These are phyloP conservation scores for Isabelozyma heimii DNA, from an alignment of 805 yeast species.

Conservation along the genomic window DNA sequence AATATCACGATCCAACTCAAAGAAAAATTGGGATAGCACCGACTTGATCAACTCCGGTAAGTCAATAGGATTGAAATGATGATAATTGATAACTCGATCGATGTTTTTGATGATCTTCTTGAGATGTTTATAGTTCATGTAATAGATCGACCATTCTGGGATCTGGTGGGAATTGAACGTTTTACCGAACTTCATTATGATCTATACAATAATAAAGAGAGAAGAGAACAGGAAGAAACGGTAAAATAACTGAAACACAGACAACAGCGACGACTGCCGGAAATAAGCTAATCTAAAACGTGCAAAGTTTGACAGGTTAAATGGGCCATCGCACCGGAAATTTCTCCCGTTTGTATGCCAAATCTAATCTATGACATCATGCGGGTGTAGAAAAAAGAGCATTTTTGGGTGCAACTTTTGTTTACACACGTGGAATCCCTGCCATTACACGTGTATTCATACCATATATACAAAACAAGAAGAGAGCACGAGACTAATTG, in stretches of 20 bases:
- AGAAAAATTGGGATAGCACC: constrained; percentile 66
- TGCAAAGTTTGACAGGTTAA: not conserved
- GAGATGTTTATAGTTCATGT: constrained; percentile 81
- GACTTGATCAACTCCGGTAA: constrained; percentile 37
- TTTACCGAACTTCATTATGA: constrained; percentile 74
- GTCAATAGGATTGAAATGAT: constrained; percentile 17
- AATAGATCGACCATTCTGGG: constrained; percentile 86
- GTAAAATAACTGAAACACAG: not conserved
- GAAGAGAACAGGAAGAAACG: not conserved
- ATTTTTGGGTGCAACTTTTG: not conserved
- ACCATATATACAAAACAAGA: not conserved
- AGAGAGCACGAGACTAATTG: no score
- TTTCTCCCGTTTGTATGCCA: not conserved
- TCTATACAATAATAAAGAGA: not conserved
- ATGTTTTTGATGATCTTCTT: constrained; percentile 77
- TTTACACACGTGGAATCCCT: not conserved
- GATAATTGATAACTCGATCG: constrained; percentile 38
- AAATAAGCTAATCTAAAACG: not conserved
- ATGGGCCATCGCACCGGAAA: not conserved
- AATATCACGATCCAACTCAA: constrained; percentile 73
- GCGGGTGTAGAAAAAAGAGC: not conserved
- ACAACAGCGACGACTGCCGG: not conserved
- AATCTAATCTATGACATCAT: not conserved
- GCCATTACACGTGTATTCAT: not conserved
- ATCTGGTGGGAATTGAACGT: constrained; percentile 80